These are phyloP conservation scores for Monosporascus sp. DNA, from an alignment of 2,329 filamentous ascomycete species.

Conservation along the genomic window DNA sequence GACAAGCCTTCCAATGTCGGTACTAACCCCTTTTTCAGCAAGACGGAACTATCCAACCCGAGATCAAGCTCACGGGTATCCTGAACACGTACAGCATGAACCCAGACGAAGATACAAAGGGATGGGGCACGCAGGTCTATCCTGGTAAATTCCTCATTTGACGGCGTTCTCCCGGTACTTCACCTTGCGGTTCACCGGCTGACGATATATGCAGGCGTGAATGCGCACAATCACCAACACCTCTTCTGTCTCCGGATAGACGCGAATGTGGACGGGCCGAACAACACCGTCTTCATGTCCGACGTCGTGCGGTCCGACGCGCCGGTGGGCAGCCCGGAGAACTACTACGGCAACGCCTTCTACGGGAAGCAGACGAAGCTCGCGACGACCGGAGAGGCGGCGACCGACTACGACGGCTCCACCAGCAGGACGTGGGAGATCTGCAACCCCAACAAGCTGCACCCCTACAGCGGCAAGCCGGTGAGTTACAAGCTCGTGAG, in stretches of 20 bases:
- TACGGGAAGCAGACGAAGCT: slow-evolving; percentile 80
- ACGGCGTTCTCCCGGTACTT: neutral
- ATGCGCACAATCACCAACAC: slow-evolving; percentile 94
- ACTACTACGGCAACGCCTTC: slow-evolving; percentile 87
- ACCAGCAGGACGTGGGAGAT: slow-evolving; percentile 89
- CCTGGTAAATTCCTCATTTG: slow-evolving; percentile 39
- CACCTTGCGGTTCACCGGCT: slow-evolving; percentile 1
- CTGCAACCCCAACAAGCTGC: slow-evolving; percentile 75
- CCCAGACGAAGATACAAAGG: slow-evolving; percentile 72
- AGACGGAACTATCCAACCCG: slow-evolving; percentile 86
- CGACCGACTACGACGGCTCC: slow-evolving; percentile 74
- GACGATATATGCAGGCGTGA: slow-evolving; percentile 53
- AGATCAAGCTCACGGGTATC: slow-evolving; percentile 88
- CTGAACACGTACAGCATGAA: slow-evolving; percentile 85
- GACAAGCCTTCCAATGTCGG: neutral
- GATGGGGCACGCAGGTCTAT: slow-evolving; percentile 90
- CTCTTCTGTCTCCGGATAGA: slow-evolving; percentile 88
- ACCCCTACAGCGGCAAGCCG: slow-evolving; percentile 80
- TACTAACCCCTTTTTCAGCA: slow-evolving; percentile 41
- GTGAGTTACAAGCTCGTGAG: slow-evolving; percentile 86
- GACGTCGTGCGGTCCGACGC: slow-evolving; percentile 68
- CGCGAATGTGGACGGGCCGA: slow-evolving; percentile 77
- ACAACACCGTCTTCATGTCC: slow-evolving; percentile 80
- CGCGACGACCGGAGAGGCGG: slow-evolving; percentile 60
- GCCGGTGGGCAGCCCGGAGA: slow-evolving; percentile 73